These are phyloP conservation scores for Pseudogymnoascus pannorum DNA, from an alignment of 2,329 filamentous ascomycete species.

Conservation along the genomic window DNA sequence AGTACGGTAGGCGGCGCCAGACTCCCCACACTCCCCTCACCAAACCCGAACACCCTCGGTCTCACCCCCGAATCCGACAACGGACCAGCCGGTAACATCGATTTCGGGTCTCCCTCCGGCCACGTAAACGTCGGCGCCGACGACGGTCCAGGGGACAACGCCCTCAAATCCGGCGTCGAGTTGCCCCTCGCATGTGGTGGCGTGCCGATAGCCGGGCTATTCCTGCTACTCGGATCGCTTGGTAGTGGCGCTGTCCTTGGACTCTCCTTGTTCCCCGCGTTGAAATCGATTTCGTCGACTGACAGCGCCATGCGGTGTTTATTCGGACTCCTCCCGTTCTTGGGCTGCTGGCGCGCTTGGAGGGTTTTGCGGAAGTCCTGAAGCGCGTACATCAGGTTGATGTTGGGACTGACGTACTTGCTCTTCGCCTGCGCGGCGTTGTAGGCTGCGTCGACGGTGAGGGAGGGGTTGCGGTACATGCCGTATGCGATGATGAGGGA, in stretches of 20 bases:
- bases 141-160: conserved; percentile 53
- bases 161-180: conserved; percentile 40
- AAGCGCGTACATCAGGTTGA: conserved; percentile 84
- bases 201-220: conserved; percentile 33
- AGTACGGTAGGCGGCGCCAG: not conserved
- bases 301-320: conserved; percentile 56
- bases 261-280: conserved; percentile 37
- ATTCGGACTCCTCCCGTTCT: conserved; percentile 46
- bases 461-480: conserved; percentile 66
- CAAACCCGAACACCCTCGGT: not conserved
- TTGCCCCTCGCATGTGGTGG: conserved; percentile 43
- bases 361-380: conserved; percentile 70
- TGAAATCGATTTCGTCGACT: conserved; percentile 47
- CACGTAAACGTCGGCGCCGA: conserved; percentile 60
- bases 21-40: not conserved
- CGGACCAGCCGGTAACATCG: not conserved
- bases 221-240: conserved; percentile 38
- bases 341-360: conserved; percentile 39
- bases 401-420: conserved; percentile 84
- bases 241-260: conserved; percentile 56
- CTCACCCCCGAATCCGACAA: not conserved
- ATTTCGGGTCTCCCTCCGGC: conserved; percentile 42
- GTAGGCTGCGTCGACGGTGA: conserved; percentile 78
- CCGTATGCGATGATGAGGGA: conserved; percentile 83
- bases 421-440: conserved; percentile 73